Conservation (phyloP, 2,329 filamentous ascomycete genomes). For the Thyridium curvatum region DNA sequence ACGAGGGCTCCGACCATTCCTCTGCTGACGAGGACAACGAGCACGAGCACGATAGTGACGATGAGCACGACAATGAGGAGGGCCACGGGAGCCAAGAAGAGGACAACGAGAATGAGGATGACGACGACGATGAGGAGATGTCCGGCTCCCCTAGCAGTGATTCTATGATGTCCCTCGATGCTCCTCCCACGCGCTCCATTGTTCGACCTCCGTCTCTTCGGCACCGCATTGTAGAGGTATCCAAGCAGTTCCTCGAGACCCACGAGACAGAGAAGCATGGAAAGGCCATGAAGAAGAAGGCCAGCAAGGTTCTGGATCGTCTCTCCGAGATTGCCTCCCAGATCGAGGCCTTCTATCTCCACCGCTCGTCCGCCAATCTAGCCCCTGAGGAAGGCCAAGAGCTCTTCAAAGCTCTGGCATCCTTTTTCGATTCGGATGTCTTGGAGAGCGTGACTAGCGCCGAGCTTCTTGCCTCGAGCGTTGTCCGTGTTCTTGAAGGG, state of each 20-base stretch:
- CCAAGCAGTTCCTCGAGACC: constrained; percentile 75
- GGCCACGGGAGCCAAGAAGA: constrained; percentile 20
- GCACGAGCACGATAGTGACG: constrained; percentile 38
- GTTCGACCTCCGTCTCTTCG: constrained; percentile 53
- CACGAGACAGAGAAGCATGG: constrained; percentile 73
- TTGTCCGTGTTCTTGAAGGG: constrained; percentile 77
- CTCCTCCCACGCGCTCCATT: constrained; percentile 40
- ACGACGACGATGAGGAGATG: constrained; percentile 45
- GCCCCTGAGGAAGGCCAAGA: constrained; percentile 47
- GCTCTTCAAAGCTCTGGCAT: constrained; percentile 70
- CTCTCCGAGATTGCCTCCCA: constrained; percentile 66
- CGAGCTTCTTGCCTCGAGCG: constrained; percentile 82
- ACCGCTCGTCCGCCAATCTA: constrained; percentile 38
- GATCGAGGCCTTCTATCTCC: constrained; percentile 65
- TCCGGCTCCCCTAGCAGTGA: constrained; percentile 61
- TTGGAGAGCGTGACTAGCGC: constrained; percentile 93
- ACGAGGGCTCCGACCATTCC: constrained; percentile 38
- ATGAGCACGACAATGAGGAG: constrained; percentile 43
- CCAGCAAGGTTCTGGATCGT: constrained; percentile 65
- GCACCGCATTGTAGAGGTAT: constrained; percentile 67
- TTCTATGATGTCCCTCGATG: constrained; percentile 59
- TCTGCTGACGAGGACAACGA: constrained; percentile 46
- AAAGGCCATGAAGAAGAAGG: constrained; percentile 71
- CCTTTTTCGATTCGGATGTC: constrained; percentile 83
- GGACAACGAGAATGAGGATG: constrained; percentile 39